A percentile compares a stretch with the other conserved stretches of the same genome.
These are phyloP conservation scores for Neurospora sublineolata DNA, from an alignment of 495 filamentous ascomycete species.

Conservation along the genomic window DNA sequence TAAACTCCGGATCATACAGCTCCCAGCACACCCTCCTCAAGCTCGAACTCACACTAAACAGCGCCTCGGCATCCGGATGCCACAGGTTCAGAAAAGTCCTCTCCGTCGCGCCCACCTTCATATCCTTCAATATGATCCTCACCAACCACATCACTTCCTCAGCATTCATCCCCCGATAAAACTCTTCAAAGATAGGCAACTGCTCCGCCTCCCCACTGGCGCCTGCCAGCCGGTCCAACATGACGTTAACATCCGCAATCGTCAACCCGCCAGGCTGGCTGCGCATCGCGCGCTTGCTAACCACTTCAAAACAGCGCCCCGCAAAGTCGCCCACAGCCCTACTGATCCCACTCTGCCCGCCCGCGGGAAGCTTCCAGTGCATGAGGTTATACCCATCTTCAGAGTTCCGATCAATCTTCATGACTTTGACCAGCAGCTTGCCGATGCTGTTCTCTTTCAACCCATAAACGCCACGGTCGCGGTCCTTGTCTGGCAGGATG, in stretches of 20 bases:
- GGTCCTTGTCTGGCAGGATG: conserved; percentile 87
- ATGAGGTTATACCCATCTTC: conserved; percentile 77
- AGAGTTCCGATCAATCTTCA: conserved; percentile 86
- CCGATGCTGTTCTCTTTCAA: conserved; percentile 88
- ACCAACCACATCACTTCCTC: conserved; percentile 91
- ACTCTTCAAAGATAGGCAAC: conserved; percentile 61
- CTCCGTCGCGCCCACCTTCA: conserved; percentile 97
- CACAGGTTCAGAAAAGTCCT: conserved; percentile 82
- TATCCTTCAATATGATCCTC: conserved; percentile 86
- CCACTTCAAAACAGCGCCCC: conserved; percentile 70
- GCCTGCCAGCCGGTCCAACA: conserved; percentile 67
- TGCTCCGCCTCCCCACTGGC: conserved; percentile 74
- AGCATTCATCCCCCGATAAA: conserved; percentile 86
- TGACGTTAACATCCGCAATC: conserved; percentile 80
- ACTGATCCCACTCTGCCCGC: conserved; percentile 57
- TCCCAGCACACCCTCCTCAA: conserved; percentile 93
- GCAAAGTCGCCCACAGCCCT: conserved; percentile 82
- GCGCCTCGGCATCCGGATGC: conserved; percentile 83
- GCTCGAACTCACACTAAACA: conserved; percentile 78
- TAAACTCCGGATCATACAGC: conserved; percentile 61
- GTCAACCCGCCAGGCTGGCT: conserved; percentile 63
- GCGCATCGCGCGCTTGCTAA: conserved; percentile 74
- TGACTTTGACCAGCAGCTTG: conserved; percentile 74
- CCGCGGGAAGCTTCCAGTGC: conserved; percentile 81
- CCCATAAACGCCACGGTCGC: conserved; percentile 87